Conservation (phyloP, 192 early-diverging fungal genomes). For the Coemansia sp. region DNA sequence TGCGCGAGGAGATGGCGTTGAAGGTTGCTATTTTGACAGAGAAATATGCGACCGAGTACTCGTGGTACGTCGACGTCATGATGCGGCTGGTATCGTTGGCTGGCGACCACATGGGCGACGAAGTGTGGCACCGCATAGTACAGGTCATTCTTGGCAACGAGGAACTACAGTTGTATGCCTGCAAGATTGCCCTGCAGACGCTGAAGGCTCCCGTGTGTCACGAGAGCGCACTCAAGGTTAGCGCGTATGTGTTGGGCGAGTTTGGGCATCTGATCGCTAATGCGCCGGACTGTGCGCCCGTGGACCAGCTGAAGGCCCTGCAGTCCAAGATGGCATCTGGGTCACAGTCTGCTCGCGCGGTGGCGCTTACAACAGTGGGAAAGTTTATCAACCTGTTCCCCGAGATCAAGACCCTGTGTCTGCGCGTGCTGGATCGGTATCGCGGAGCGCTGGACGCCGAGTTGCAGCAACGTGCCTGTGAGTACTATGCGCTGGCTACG, state of each 20-base stretch:
- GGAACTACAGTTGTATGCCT: slow-evolving; percentile 92
- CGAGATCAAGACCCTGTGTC: slow-evolving; percentile 88
- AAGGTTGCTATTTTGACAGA: slow-evolving; percentile 99
- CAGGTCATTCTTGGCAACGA: slow-evolving; percentile 97
- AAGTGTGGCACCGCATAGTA: slow-evolving; percentile 97
- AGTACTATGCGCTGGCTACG: slow-evolving; percentile 88
- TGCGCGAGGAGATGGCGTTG: slow-evolving; percentile 97
- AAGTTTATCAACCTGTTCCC: slow-evolving; percentile 99
- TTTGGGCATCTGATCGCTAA: slow-evolving; percentile 97
- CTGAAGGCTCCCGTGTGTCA: slow-evolving; percentile 90
- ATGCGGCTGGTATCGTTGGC: slow-evolving; percentile 93
- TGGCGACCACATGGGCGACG: slow-evolving; percentile 94
- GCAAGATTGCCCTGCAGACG: slow-evolving; percentile 77
- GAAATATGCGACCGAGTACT: slow-evolving; percentile 95
- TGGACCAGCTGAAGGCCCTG: slow-evolving; percentile 93
- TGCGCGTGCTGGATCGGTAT: slow-evolving; percentile 85
- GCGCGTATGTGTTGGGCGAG: slow-evolving; percentile 96
- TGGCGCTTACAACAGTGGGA: slow-evolving; percentile 89
- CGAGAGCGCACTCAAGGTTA: slow-evolving; percentile 94
- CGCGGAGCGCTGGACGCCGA: slow-evolving; percentile 90
- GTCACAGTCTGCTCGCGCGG: slow-evolving; percentile 75
- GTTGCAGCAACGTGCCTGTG: slow-evolving; percentile 95
- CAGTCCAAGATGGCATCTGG: slow-evolving; percentile 88
- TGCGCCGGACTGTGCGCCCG: slow-evolving; percentile 76
- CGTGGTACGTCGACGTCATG: slow-evolving; percentile 99